Percentiles rank a stretch among this genome's conserved stretches.
Conservation (phyloP, 1,284 basidiomycete genomes). For the Irpex rosettiformis region DNA sequence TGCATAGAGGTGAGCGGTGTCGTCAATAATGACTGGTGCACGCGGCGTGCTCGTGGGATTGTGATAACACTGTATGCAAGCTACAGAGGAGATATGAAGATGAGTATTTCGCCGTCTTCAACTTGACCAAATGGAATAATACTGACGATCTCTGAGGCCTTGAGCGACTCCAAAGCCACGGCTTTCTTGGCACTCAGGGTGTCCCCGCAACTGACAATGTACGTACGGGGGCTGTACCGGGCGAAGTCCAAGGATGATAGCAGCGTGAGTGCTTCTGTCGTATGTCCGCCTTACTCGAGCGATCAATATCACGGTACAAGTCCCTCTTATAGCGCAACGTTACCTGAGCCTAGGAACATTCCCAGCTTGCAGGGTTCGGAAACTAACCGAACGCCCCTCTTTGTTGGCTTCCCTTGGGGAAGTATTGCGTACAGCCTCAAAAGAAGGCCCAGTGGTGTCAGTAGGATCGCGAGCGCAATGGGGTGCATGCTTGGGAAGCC, state of each 20-base stretch:
- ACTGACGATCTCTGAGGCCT: slow-evolving; percentile 27
- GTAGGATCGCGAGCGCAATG: background rate
- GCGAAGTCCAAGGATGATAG: slow-evolving; percentile 74
- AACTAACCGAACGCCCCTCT: slow-evolving; percentile 3
- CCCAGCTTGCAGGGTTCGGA: slow-evolving; percentile 44
- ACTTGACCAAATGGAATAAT: slow-evolving; percentile 12
- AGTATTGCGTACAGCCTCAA: slow-evolving; percentile 12
- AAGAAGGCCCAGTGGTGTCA: slow-evolving; percentile 1
- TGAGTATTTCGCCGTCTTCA: no score
- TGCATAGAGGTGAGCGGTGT: slow-evolving; percentile 60
- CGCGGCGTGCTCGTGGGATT: slow-evolving; percentile 82
- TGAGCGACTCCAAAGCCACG: slow-evolving; percentile 53
- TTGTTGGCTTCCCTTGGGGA: slow-evolving; percentile 4
- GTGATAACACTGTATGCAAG: slow-evolving; percentile 49
- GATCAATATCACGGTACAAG: slow-evolving; percentile 5
- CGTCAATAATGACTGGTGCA: slow-evolving; percentile 75
- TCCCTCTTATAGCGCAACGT: slow-evolving; percentile 11
- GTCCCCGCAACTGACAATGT: slow-evolving; percentile 85
- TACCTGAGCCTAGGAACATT: slow-evolving; percentile 65
- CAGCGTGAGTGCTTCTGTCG: slow-evolving; percentile 81
- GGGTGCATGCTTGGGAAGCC: slow-evolving; percentile 1
- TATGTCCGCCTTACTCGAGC: slow-evolving; percentile 79
- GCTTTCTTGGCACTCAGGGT: slow-evolving; percentile 75
- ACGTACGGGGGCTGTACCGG: slow-evolving; percentile 77
- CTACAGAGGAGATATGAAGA: slow-evolving; percentile 13